Evolutionary conservation across 2,329 filamentous ascomycete genomes (phyloP).

Genomic region (Fusarium compactum): DNA sequence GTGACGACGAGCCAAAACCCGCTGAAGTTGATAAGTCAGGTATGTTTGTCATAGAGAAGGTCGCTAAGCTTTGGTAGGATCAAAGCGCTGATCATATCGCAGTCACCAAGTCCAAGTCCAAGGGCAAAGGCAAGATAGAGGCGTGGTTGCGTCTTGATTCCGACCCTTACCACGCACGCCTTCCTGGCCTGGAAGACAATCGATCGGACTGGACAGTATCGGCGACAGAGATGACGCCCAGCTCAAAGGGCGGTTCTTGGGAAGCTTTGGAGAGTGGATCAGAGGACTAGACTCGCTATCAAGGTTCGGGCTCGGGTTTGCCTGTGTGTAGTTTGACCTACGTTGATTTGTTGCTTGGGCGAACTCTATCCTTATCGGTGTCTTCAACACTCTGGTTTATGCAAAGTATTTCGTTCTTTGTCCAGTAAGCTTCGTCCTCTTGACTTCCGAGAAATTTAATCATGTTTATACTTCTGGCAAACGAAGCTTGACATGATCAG

Average conservation of each 20-base stretch:
- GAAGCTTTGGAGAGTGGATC: neutral
- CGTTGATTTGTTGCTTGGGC: fast-evolving
- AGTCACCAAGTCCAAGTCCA: neutral
- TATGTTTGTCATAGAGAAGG: neutral
- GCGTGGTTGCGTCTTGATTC: neutral
- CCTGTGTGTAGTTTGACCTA: neutral
- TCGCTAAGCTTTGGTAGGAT: neutral
- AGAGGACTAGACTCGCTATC: too few species aligned
- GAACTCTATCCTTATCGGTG: neutral
- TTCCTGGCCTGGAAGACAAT: neutral
- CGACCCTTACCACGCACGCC: fast-evolving
- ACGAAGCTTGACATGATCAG: neutral
- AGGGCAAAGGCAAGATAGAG: fast-evolving
- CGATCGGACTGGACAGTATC: neutral
- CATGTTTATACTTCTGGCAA: neutral
- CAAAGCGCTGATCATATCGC: fast-evolving
- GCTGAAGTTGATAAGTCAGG: too few species aligned
- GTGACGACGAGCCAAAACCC: too few species aligned
- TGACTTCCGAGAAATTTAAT: neutral
- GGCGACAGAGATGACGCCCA: neutral
- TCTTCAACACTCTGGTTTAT: too few species aligned
- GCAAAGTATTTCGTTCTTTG: neutral
- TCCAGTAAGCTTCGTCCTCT: neutral
- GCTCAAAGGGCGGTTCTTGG: neutral
- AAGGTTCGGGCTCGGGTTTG: too few species aligned